Percentiles rank a stretch among this genome's conserved stretches.
Evolutionary conservation across 2,329 filamentous ascomycete species (phyloP).

Genomic region (Penicillium glabrum): DNA sequence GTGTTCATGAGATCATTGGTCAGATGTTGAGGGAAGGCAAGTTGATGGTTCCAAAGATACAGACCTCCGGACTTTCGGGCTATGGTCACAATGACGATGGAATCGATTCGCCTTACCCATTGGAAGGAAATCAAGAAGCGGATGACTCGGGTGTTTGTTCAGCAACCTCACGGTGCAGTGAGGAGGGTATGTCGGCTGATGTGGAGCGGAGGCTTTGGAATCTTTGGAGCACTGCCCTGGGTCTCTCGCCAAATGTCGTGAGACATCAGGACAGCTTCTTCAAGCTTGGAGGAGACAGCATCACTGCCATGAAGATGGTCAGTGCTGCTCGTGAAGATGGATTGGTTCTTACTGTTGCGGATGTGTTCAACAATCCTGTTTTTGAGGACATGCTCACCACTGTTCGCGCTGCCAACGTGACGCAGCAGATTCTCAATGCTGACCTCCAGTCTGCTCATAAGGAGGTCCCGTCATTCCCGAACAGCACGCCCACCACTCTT

Average conservation of each 20-base stretch:
- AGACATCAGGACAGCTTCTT: slow-evolving; percentile 44
- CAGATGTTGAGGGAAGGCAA: slow-evolving; percentile 33
- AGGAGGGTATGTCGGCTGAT: slow-evolving; percentile 26
- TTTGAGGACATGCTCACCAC: slow-evolving; percentile 41
- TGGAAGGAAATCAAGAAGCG: slow-evolving; percentile 13
- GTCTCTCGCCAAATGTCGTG: slow-evolving; percentile 32
- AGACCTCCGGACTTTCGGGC: slow-evolving; percentile 12
- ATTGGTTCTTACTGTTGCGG: slow-evolving; percentile 42
- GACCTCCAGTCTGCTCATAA: slow-evolving; percentile 20
- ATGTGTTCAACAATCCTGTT: slow-evolving; percentile 44
- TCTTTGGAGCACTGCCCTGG: slow-evolving; percentile 41
- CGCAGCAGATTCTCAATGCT: slow-evolving; percentile 21
- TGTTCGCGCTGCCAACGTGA: slow-evolving; percentile 25
- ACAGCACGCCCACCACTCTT: slow-evolving; percentile 15
- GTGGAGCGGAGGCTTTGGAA: slow-evolving; percentile 37
- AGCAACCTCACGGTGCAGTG: slow-evolving; percentile 31
- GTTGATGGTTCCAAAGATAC: slow-evolving; percentile 21
- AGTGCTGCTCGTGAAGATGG: slow-evolving; percentile 41
- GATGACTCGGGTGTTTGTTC: slow-evolving; percentile 28
- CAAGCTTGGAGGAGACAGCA: slow-evolving; percentile 42
- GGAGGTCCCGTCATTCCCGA: slow-evolving; percentile 16
- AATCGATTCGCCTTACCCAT: slow-evolving; percentile 19
- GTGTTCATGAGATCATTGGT: slow-evolving; percentile 34
- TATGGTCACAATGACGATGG: slow-evolving; percentile 15
- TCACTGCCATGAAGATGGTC: slow-evolving; percentile 44